Conservation (phyloP, 1,139 yeast species). For the Scheffersomyces illinoinensis region DNA sequence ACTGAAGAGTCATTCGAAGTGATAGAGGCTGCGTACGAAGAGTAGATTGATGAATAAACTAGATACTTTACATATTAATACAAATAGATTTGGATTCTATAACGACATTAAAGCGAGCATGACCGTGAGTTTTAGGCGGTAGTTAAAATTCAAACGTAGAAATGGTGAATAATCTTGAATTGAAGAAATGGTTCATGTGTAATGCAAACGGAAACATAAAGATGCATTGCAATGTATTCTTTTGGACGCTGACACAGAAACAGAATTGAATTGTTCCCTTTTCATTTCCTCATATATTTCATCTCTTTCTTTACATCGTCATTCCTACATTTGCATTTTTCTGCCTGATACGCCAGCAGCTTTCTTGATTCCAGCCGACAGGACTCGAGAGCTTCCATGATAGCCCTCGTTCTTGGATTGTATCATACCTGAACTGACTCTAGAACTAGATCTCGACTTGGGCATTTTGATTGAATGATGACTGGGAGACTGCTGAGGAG, state of each 20-base stretch:
- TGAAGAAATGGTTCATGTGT: background rate
- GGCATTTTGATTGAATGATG: slow-evolving; percentile 28
- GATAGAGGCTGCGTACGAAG: slow-evolving; percentile 45
- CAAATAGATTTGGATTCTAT: background rate
- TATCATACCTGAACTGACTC: slow-evolving; percentile 28
- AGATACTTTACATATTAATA: slow-evolving; percentile 1
- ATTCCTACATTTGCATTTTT: background rate
- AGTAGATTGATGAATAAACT: slow-evolving; percentile 12
- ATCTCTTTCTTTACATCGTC: background rate
- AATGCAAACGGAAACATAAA: background rate
- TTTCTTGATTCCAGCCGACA: slow-evolving; percentile 42
- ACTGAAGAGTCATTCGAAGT: slow-evolving; percentile 40
- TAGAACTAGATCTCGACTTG: slow-evolving; percentile 34
- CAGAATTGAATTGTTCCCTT: background rate
- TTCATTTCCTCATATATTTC: background rate
- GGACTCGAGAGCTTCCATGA: slow-evolving; percentile 21
- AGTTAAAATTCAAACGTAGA: background rate
- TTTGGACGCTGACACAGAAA: background rate
- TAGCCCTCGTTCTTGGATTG: slow-evolving; percentile 16
- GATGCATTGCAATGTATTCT: background rate
- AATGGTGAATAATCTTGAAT: background rate
- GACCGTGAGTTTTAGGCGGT: background rate
- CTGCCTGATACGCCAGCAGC: slow-evolving; percentile 22
- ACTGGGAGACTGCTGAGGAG: slow-evolving; percentile 38
- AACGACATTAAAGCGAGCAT: background rate